phyloP scores from a whole-genome alignment of 345 rosid genomes.

The Hypericum androsaemum region DNA sequence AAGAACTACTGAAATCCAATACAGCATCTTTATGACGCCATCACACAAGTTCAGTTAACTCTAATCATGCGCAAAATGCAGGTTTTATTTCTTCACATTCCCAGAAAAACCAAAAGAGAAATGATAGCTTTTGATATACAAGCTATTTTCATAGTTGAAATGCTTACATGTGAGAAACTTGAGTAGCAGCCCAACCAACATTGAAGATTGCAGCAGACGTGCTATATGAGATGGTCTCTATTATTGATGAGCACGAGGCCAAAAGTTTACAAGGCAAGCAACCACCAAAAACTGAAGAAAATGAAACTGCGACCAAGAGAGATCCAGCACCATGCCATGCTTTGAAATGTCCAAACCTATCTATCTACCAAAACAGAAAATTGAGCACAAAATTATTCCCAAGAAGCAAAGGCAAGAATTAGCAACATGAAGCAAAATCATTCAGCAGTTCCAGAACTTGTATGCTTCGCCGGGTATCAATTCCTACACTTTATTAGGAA shows the following conservation, averaged over 20 bases:
- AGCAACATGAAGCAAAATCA: neutral
- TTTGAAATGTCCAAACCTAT: conserved; percentile 97
- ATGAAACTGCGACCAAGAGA: conserved; percentile 73
- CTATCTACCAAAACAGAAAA: conserved; percentile 45
- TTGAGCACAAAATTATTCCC: neutral
- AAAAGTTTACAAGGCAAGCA: conserved; percentile 69
- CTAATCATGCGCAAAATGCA: no score
- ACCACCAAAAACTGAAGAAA: conserved; percentile 93
- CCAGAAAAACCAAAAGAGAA: no score
- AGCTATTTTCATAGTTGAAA: no score
- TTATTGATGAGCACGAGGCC: conserved; percentile 26
- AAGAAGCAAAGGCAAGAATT: neutral
- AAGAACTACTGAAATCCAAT: no score
- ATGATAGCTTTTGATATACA: no score
- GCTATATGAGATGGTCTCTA: conserved; percentile 75
- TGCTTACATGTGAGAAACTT: conserved; percentile 90
- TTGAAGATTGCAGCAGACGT: conserved; percentile 83
- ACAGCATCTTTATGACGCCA: no score
- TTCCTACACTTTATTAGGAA: no score
- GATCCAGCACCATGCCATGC: conserved; percentile 95
- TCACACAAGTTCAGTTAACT: no score
- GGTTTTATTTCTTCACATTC: no score
- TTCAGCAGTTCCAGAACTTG: no score
- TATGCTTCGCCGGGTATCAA: no score
- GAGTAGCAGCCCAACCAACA: conserved; percentile 96